Base-by-base conservation (phyloP, 148 eudicot genomes). In the Rhododendron griersonianum region DNA sequence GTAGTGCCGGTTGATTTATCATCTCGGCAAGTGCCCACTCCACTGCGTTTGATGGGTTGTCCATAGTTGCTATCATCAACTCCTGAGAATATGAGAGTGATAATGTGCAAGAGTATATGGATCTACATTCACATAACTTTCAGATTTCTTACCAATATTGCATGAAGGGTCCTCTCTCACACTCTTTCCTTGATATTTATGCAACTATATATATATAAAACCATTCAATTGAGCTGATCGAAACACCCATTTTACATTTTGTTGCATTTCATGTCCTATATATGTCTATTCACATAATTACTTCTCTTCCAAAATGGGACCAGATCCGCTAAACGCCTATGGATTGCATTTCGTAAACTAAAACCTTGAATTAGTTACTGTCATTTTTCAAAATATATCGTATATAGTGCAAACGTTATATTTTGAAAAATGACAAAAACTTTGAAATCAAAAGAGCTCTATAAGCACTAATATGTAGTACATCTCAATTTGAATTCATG, bases 11-110 rank as follows among this genome's bases (percentile, higher is more conserved):
- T 37, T 55, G 51, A 41, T 84, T 76, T 37, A 84, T 23, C 81
- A 84, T 84, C 71, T 84, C 86, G 0, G 73, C 86, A 35, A 84
- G 48, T 37, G 81, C 86, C 86, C 86, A 76, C 13, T 76, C 86
- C 39, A 84, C 71, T 0, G 23, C 50, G 25, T 84, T 84, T 13
- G 81, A 76, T 14, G 81, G 86, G n/a, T 84, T 84, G 51, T 84
- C 86, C 50, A 84, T 53, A 9, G 86, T n/a, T 53, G 86, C 86
- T 15, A 84, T 0, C 86, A 76, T 53, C 35, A 84, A 23, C 11
- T 75, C 86, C 86, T 84, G 37, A 7, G 4, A 35, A 2, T 35
- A 80, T 8, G 37, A 30, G 35, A 13, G 35, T 33, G 8, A 13
- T 71, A 18, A 71, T 71, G 35, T 71, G 45, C 6, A 6, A 41